Base-by-base conservation (phyloP, 192 early-diverging fungal species). In the Backusella luteola region DNA sequence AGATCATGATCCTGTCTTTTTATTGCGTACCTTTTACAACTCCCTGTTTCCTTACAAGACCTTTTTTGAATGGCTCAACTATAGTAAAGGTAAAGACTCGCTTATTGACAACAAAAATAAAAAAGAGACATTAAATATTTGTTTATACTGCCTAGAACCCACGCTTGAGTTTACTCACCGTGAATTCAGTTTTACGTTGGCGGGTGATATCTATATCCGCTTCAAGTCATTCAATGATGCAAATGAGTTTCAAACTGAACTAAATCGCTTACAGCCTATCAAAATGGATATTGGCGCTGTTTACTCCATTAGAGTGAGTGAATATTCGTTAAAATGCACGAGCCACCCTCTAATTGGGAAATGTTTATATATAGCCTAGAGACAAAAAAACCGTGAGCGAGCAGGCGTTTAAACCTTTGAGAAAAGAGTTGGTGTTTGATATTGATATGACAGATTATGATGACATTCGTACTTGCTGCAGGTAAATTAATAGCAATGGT, bases 391-490 rank as follows among this genome's bases (percentile, higher is more conserved):
- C 88, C 23, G 81, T 96, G 19, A 79, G 83, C 41, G 87, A 93
- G 1, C 87, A 88, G 5, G 91, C 89, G 8, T 96, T 97, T 77
- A 80, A 86, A 12, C 93, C 98, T 0, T 81, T 91, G 11, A 86
- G 94, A 69, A 93, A 96, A 74, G 98, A 99, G 79, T 84, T 99
- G 46, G 94, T 99, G 35, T 96, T 99, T 88, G 98, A 99, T 92
- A 97, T 99, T 74, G 98, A 99, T 88, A 96, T 99, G 96, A 97
- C 96, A 1, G 98, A 99, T 84, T 99, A 99, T 77, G 97, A 99
- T 82, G 96, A 98, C 38, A 89, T 99, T 56, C 89, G 97, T 53
- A 97, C 95, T 7, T 99, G 97, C 80, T 99, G 96, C 86, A 89
- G 86, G 88, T 90, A 79, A 38, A 71, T 1, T 39, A 42, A 6